phyloP scores from a whole-genome alignment of 306 rosid genomes.

The Rosa lucieae region DNA sequence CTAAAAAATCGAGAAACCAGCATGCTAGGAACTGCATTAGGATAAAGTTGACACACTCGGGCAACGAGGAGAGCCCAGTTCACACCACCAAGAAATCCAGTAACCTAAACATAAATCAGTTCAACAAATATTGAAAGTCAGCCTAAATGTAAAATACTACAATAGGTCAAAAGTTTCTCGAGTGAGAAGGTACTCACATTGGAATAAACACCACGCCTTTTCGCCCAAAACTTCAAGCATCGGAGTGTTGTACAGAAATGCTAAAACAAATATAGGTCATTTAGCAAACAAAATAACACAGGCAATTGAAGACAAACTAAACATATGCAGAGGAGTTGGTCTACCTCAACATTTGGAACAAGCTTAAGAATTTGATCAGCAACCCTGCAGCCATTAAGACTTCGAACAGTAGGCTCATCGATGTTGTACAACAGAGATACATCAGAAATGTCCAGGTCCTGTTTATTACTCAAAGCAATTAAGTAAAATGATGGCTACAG shows the following conservation, averaged over 20 bases:
- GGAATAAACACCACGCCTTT: conserved; percentile 90
- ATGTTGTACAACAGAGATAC: conserved; percentile 59
- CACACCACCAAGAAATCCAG: conserved; percentile 97
- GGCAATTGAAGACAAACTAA: not conserved
- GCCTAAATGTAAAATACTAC: not conserved
- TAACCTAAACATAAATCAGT: conserved; percentile 48
- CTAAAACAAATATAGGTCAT: conserved; percentile 35
- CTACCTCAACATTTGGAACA: conserved; percentile 87
- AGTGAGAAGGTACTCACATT: conserved; percentile 53
- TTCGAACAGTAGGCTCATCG: conserved; percentile 91
- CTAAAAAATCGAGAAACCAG: conserved; percentile 92
- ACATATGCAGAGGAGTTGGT: conserved; percentile 17
- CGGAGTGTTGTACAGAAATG: conserved; percentile 72
- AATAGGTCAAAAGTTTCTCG: not conserved
- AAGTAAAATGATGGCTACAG: not conserved
- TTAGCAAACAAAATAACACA: conserved; percentile 2
- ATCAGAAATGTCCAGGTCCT: conserved; percentile 83
- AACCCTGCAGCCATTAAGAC: conserved; percentile 96
- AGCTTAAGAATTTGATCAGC: conserved; percentile 91
- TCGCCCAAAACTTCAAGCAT: conserved; percentile 94
- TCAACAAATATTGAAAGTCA: not conserved
- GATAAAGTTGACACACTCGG: conserved; percentile 90
- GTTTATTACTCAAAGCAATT: conserved; percentile 16
- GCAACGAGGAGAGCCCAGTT: conserved; percentile 96
- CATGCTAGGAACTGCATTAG: conserved; percentile 94